Conservation (phyloP, 768 basidiomycete genomes). For the Asterophora parasitica region DNA sequence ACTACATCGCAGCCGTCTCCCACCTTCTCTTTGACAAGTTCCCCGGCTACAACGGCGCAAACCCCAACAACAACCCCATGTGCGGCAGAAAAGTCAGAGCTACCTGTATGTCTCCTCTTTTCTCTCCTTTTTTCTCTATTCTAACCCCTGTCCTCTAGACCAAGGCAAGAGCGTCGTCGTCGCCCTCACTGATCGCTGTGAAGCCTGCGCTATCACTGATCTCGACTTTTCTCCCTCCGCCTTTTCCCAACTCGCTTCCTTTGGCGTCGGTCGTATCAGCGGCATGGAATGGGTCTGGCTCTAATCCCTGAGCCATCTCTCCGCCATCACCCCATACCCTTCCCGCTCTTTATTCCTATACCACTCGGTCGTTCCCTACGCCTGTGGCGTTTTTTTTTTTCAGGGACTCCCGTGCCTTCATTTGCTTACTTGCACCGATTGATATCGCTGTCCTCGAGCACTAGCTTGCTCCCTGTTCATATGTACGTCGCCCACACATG, state of each 20-base stretch:
- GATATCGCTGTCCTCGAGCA: conserved; percentile 12
- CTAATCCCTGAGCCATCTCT: conserved; percentile 17
- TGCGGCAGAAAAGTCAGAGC: conserved; percentile 47
- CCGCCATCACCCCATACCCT: not conserved
- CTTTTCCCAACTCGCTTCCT: conserved; percentile 44
- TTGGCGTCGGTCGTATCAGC: conserved; percentile 44
- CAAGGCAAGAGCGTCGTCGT: conserved; percentile 45
- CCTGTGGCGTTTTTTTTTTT: conserved; percentile 24
- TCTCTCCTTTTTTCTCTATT: conserved; percentile 2
- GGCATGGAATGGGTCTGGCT: conserved; percentile 48
- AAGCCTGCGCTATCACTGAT: conserved; percentile 42
- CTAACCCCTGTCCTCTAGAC: conserved; percentile 34
- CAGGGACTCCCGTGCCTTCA: too few relatives aligned
- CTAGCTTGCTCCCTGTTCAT: conserved; percentile 22
- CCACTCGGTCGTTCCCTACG: conserved; percentile 20
- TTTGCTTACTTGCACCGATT: conserved; percentile 9
- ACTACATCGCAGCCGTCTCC: conserved; percentile 59
- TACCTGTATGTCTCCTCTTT: conserved; percentile 35
- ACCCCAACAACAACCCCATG: conserved; percentile 76
- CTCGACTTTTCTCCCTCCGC: conserved; percentile 64
- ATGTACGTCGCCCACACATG: conserved; percentile 6
- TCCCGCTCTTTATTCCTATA: conserved; percentile 12
- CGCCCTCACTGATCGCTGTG: conserved; percentile 58
- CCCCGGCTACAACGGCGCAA: conserved; percentile 53
- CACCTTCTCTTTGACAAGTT: conserved; percentile 49